These are phyloP conservation scores for Pyrus hybrid DNA, from an alignment of 331 rosid genomes.

Conservation along the genomic window DNA sequence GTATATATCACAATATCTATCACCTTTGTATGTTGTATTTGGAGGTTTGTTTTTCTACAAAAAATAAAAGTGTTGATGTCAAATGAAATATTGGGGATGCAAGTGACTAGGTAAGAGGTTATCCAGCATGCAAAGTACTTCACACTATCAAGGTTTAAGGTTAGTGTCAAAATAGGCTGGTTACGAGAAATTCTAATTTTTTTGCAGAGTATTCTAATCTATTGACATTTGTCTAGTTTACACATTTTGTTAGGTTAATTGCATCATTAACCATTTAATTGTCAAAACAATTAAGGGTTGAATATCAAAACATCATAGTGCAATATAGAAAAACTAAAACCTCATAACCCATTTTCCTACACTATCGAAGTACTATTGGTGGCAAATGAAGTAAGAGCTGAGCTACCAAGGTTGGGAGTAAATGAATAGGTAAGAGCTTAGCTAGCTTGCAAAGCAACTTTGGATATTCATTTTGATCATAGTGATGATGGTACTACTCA, in stretches of 20 bases:
- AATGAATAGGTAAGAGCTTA: neutral
- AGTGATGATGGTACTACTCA: conserved; percentile 29
- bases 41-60: conserved; percentile 27
- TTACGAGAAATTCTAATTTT: no score
- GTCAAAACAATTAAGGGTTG: neutral
- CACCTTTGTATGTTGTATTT: conserved; percentile 43
- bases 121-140: neutral
- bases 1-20: neutral
- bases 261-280: no score
- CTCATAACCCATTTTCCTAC: neutral
- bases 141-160: neutral
- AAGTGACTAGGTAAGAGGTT: neutral
- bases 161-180: neutral
- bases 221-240: neutral
- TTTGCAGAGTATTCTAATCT: neutral
- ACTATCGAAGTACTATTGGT: no score
- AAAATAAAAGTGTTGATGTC: no score
- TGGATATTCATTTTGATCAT: neutral
- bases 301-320: neutral
- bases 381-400: neutral
- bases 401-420: neutral
- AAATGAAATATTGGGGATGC: neutral
- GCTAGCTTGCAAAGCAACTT: neutral
- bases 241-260: neutral
- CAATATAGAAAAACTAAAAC: neutral